These are phyloP conservation scores for Tolypocladium paradoxum DNA, from an alignment of 2,329 filamentous ascomycete genomes.

Conservation along the genomic window DNA sequence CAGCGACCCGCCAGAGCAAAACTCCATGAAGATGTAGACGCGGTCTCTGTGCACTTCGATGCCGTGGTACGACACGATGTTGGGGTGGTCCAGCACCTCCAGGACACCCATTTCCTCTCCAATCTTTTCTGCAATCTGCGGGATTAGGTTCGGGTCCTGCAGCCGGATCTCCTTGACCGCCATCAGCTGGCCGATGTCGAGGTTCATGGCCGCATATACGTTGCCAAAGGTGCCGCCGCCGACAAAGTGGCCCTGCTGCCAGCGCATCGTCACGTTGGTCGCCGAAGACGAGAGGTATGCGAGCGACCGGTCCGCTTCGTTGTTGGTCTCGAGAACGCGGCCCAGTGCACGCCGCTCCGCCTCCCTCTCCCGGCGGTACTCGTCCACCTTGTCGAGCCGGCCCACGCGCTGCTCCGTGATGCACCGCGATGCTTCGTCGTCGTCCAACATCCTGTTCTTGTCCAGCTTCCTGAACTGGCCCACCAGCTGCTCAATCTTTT, in stretches of 20 bases:
- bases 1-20: conserved; percentile 89
- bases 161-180: conserved; percentile 97
- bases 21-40: conserved; percentile 99
- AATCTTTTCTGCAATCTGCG: conserved; percentile 87
- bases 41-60: conserved; percentile 98
- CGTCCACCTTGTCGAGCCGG: conserved; percentile 67
- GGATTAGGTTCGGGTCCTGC: conserved; percentile 92
- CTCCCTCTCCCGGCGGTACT: conserved; percentile 65
- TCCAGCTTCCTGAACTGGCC: conserved; percentile 70
- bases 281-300: conserved; percentile 89
- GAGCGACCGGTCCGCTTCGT: conserved; percentile 89
- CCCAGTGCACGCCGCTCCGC: conserved; percentile 80
- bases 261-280: conserved; percentile 89
- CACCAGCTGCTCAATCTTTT: conserved; percentile 69
- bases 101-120: conserved; percentile 94
- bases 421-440: conserved; percentile 71
- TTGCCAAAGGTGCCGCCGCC: conserved; percentile 95
- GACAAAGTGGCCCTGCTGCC: conserved; percentile 98
- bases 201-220: conserved; percentile 93
- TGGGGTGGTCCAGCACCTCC: conserved; percentile 91
- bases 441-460: conserved; percentile 60
- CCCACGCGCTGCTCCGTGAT: conserved; percentile 67
- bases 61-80: conserved; percentile 94
- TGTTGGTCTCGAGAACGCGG: conserved; percentile 83
- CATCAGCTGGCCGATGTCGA: conserved; percentile 94